A percentile compares a stretch with the other conserved stretches of the same genome.
These are phyloP conservation scores for Leishmania martiniquensis DNA, from an alignment of 208 protist species.

Conservation along the genomic window DNA sequence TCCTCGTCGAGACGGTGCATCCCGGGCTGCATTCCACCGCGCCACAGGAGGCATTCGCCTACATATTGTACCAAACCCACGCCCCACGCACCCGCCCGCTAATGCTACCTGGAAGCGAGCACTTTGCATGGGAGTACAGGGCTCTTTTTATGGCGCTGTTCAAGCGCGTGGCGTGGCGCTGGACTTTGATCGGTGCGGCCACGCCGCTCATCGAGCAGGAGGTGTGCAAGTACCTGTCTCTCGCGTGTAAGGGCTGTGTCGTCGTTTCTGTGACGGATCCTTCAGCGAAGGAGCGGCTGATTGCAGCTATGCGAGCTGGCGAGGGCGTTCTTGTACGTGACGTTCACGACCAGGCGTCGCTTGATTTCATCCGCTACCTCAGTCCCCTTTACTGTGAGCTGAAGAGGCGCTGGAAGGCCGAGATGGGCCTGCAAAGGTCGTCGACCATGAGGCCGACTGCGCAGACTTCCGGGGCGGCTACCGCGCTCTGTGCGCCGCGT, in stretches of 20 bases:
- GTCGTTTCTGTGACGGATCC: conserved; percentile 55
- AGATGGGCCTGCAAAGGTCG: neutral
- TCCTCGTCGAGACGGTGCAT: conserved; percentile 15
- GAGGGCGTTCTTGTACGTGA: conserved; percentile 78
- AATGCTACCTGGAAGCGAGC: conserved; percentile 28
- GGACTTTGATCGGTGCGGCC: conserved; percentile 67
- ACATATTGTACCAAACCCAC: conserved; percentile 60
- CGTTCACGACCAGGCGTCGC: conserved; percentile 28
- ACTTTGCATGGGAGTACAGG: conserved; percentile 27
- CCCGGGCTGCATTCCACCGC: conserved; percentile 16
- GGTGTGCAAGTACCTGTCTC: conserved; percentile 46
- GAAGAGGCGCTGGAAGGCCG: conserved; percentile 17
- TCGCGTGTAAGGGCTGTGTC: conserved; percentile 55
- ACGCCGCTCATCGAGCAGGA: conserved; percentile 46
- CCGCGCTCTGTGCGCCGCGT: neutral
- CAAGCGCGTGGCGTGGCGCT: conserved; percentile 56
- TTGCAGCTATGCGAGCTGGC: conserved; percentile 53
- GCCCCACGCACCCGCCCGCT: conserved; percentile 41
- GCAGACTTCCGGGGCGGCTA: neutral
- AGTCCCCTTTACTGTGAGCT: conserved; percentile 29
- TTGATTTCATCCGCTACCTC: conserved; percentile 37
- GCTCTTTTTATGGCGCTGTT: conserved; percentile 30
- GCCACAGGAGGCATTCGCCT: conserved; percentile 22
- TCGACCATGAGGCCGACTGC: neutral
- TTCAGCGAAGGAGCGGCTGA: conserved; percentile 40